Base-by-base conservation (phyloP, 345 rosid species). In the Rhizophora mangle region DNA sequence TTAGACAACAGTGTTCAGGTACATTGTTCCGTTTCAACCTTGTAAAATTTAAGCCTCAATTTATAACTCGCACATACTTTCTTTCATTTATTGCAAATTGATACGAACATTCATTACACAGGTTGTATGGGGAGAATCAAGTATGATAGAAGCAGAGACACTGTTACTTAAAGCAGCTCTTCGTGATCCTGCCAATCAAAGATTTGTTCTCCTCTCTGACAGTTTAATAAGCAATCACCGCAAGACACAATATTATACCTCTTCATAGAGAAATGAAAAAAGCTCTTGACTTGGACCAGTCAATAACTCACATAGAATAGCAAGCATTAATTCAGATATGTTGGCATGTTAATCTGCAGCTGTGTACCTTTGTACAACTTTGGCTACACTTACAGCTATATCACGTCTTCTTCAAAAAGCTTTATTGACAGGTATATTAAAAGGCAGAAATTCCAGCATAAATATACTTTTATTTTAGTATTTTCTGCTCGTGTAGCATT, bases 1-100 rank as follows among this genome's bases (percentile, higher is more conserved):
- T 75, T 94, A 74, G 72, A 71, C 62, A 76, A 87, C 67, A 86
- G 93, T 73, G 83, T 91, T 60, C 85, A 86, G 97, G 97, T 77
- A 20, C 31, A 34, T 6, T 34, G 36, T 34, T 34, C 36, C 6
- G 36, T 34, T 34, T 34, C 36, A 34, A 6, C 36, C 8, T 7
- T 6, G 8, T 70, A 1, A 37, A 56, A 18, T 54, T 15, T 10
- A 15, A 53, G 57, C 57, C 2, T 9, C 57, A 53, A 53, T 2
- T 24, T 34, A 34, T 19, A 53, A 53, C 57, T 53, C n/a, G 57
- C 57, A 53, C 22, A 3, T n/a, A 19, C 57, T 53, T n/a, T 20
- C 57, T 24, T 20, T 6, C 11, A 19, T n/a, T n/a, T 53, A 53
- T 53, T 19, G 26, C 11, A 53, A 10, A 19, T 53, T 53, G 26